These are phyloP conservation scores for Plasmodium yoelii DNA, from an alignment of 169 alveolate genomes.

Conservation along the genomic window DNA sequence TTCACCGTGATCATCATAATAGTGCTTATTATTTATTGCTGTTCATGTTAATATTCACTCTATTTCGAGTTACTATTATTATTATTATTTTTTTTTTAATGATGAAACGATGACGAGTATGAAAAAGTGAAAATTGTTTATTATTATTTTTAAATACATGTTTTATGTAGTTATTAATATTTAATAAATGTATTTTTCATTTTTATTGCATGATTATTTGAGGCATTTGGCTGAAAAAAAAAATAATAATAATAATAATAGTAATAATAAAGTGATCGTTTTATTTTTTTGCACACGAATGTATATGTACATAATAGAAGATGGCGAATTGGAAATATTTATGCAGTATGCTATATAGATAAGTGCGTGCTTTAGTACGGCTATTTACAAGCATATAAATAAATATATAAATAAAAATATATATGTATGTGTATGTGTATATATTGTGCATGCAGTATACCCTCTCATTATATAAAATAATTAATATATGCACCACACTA, in stretches of 20 bases:
- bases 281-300: background rate
- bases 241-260: constrained; percentile 30
- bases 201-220: constrained; percentile 83
- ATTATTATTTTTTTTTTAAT: constrained; percentile 50
- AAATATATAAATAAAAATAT: too few species aligned
- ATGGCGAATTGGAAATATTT: background rate
- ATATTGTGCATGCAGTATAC: too few species aligned
- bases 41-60: too few species aligned
- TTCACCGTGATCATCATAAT: constrained; percentile 12
- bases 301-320: background rate
- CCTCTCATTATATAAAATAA: background rate
- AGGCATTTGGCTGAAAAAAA: constrained; percentile 87
- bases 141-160: constrained; percentile 74
- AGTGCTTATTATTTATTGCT: too few species aligned
- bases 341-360: background rate
- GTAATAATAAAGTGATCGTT: background rate
- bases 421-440: too few species aligned
- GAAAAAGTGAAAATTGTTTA: constrained; percentile 74
- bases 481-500: too few species aligned
- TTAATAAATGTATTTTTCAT: constrained; percentile 48
- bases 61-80: background rate
- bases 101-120: constrained; percentile 78
- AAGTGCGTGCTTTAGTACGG: background rate
- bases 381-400: background rate
- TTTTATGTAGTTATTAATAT: constrained; percentile 79